These are phyloP conservation scores for Saturnispora quitensis DNA, from an alignment of 805 yeast species.

Conservation along the genomic window DNA sequence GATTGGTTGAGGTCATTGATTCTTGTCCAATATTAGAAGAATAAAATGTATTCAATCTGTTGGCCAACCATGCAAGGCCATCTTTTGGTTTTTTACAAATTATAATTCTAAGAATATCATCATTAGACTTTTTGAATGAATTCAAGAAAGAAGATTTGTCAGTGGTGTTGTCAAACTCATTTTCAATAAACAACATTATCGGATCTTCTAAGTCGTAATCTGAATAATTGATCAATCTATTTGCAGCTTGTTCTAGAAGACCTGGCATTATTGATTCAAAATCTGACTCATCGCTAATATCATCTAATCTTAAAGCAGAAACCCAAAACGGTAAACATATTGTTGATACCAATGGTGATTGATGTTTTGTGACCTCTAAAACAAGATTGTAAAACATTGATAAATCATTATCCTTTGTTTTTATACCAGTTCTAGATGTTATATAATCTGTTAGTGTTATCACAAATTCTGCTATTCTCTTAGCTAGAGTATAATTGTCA, in stretches of 20 bases:
- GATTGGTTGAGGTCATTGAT: conserved; percentile 44
- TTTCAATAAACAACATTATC: conserved; percentile 58
- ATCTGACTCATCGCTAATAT: conserved; percentile 47
- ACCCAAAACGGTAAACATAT: conserved; percentile 93
- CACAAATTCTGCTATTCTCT: conserved; percentile 88
- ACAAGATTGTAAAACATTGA: conserved; percentile 64
- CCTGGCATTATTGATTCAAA: conserved; percentile 53
- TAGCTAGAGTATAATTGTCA: conserved; percentile 66
- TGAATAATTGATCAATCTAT: conserved; percentile 65
- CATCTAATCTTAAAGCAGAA: conserved; percentile 73
- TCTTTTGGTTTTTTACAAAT: conserved; percentile 80
- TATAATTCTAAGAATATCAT: conserved; percentile 82
- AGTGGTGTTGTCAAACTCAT: conserved; percentile 82
- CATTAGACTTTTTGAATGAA: conserved; percentile 75
- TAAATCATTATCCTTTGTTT: conserved; percentile 49
- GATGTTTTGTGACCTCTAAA: conserved; percentile 70
- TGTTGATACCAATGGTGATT: conserved; percentile 84
- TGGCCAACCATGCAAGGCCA: conserved; percentile 74
- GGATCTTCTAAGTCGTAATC: conserved; percentile 56
- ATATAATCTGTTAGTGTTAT: conserved; percentile 78
- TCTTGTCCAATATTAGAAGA: conserved; percentile 57
- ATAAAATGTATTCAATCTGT: conserved; percentile 63
- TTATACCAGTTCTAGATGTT: conserved; percentile 20
- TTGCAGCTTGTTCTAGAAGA: conserved; percentile 66
- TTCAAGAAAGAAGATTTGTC: conserved; percentile 70